Evolutionary conservation across 768 basidiomycete species (phyloP), one percentile per base, ranked within the genome.

Genomic region (Heimioporus sp.): DNA sequence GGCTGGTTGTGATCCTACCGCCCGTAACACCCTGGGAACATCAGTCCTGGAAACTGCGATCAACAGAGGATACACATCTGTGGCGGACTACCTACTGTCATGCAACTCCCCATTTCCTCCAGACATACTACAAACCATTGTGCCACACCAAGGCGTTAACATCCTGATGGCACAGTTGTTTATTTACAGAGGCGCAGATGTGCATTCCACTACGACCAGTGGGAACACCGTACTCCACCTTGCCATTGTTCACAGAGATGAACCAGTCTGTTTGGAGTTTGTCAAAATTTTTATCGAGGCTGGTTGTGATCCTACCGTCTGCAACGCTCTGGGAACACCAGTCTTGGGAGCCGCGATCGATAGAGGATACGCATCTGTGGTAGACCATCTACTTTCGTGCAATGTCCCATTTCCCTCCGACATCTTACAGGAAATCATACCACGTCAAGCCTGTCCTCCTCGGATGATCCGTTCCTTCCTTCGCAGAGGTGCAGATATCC

Each of bases 391-490:
- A 36, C 42, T n/a, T 28, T 31, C 42, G 28, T 38, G 10, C 35
- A 16, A 36, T 10, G 35, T 36, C 13, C 35, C 35, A 15, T 16
- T 15, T 2, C 35, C 35, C 16, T 15, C 35, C 1, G 13, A 15
- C 2, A 15, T 36, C 35, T 2, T 36, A 36, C 7, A 1, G 24
- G 7, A 4, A 6, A 28, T 7, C 24, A 28, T 28, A 7, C 24
- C 6, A 28, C 24, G 7, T 28, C 6, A 5, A 4, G n/a, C n/a
- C n/a, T n/a, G n/a, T n/a, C n/a, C n/a, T n/a, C n/a, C n/a, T n/a
- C 5, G 6, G 24, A 6, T 48, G 9, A 35, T 54, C 19, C 48
- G 42, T 4, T 46, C 48, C 21, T n/a, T 60, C n/a, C 28, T 60
- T 12, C 5, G 28, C 10, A 46, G 39, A 7, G 57, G 54, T 1